A percentile compares a stretch with the other conserved stretches of the same genome.
These are phyloP conservation scores for Mariannaea sp. DNA, from an alignment of 2,329 filamentous ascomycete species.

Conservation along the genomic window DNA sequence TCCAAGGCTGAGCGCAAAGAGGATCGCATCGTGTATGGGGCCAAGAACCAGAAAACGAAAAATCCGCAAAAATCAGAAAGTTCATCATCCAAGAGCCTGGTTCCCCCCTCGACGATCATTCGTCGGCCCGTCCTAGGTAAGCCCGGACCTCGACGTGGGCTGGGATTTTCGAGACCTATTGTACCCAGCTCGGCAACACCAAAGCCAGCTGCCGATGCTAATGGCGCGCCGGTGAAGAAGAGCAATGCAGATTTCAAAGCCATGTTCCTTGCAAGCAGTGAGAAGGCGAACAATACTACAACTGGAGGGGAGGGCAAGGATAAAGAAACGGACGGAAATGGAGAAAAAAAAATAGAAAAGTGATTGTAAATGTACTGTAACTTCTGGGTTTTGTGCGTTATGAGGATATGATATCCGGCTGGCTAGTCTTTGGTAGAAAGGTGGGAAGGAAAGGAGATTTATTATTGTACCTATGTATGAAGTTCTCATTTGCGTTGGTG, in stretches of 20 bases:
- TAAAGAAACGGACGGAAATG: slow-evolving; percentile 1
- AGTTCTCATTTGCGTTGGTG: too few species aligned
- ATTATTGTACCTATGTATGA: too few species aligned
- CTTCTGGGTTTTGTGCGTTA: slow-evolving; percentile 6
- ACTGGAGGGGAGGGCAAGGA: neutral
- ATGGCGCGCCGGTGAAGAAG: slow-evolving; percentile 46
- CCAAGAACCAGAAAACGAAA: slow-evolving; percentile 38
- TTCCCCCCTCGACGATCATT: slow-evolving; percentile 51
- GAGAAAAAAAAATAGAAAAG: slow-evolving; percentile 9
- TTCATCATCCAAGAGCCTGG: slow-evolving; percentile 40
- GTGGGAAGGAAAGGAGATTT: neutral
- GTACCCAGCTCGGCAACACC: slow-evolving; percentile 29
- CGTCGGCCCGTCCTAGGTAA: slow-evolving; percentile 51
- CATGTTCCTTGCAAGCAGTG: slow-evolving; percentile 47
- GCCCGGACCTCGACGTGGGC: slow-evolving; percentile 47
- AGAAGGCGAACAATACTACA: slow-evolving; percentile 14
- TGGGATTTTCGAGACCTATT: slow-evolving; percentile 48
- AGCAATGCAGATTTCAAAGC: slow-evolving; percentile 64
- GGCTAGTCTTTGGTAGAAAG: neutral
- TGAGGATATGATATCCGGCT: slow-evolving; percentile 1
- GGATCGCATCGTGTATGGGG: slow-evolving; percentile 40
- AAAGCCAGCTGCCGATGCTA: slow-evolving; percentile 29
- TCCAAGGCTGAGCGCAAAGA: slow-evolving; percentile 50
- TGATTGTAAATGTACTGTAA: slow-evolving; percentile 8
- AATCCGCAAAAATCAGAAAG: neutral